Evolutionary conservation across 257 asterid species (phyloP).

Genomic region (Dorcoceras hygrometricum): DNA sequence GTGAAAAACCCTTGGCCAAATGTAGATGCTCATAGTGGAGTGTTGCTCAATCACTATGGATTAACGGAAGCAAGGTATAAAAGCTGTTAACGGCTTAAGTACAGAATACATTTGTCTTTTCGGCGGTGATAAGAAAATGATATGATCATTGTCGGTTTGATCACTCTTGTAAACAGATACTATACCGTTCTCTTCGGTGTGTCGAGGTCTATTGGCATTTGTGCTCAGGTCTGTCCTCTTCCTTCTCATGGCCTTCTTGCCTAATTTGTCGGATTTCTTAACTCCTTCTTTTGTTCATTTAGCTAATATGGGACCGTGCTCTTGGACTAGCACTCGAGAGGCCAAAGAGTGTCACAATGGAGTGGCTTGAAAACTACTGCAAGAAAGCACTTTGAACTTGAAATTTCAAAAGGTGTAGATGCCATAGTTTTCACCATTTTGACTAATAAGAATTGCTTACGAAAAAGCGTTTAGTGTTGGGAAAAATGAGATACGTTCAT

Average conservation of each 20-base stretch:
- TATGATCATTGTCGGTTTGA: background rate
- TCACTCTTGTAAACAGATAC: constrained; percentile 15
- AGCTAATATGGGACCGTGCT: constrained; percentile 99
- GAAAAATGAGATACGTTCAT: background rate
- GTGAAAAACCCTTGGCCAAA: constrained; percentile 97
- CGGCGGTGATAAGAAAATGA: background rate
- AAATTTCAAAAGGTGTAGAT: constrained; percentile 1
- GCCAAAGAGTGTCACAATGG: constrained; percentile 85
- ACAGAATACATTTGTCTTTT: background rate
- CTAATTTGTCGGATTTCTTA: background rate
- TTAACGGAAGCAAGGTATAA: constrained; percentile 63
- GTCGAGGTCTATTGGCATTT: constrained; percentile 89
- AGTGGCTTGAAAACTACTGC: constrained; percentile 62
- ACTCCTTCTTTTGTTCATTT: constrained; percentile 18
- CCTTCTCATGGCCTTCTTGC: background rate
- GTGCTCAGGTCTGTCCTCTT: constrained; percentile 65
- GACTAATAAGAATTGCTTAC: constrained; percentile 25
- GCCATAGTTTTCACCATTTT: constrained; percentile 8
- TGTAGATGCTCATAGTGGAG: constrained; percentile 96
- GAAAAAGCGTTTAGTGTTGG: constrained; percentile 17
- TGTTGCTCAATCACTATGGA: constrained; percentile 78
- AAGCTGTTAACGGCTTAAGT: background rate
- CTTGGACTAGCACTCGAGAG: constrained; percentile 94
- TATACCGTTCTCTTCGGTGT: constrained; percentile 94
- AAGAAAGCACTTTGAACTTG: constrained; percentile 38